Conservation (phyloP, 495 filamentous ascomycete species). For the Podospora pseudopauciseta region DNA sequence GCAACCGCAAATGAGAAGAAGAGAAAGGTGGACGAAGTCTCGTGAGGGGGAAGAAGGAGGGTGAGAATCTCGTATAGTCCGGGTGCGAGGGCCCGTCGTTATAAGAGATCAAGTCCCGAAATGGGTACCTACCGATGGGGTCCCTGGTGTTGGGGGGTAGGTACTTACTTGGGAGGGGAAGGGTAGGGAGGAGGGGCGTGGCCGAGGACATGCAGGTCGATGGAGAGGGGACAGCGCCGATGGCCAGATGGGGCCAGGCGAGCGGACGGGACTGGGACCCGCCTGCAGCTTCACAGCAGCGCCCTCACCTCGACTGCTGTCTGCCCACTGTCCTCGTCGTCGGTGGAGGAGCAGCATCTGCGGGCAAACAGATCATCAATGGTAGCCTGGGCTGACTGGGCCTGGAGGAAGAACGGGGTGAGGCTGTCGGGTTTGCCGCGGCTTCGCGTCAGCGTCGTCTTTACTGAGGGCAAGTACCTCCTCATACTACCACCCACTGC, state of each 20-base stretch:
- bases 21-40: conserved; percentile 46
- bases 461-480: too few species aligned
- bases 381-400: not conserved
- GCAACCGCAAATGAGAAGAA: conserved; percentile 49
- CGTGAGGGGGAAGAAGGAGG: conserved; percentile 49
- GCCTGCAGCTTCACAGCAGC: not conserved
- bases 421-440: too few species aligned
- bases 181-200: not conserved
- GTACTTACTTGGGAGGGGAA: not conserved
- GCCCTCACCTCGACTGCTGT: not conserved
- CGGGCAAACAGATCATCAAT: not conserved
- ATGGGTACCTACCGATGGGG: conserved; percentile 4
- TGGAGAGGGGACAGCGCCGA: conserved; percentile 3
- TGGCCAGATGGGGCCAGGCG: conserved; percentile 4
- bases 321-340: not conserved
- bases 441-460: too few species aligned
- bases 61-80: conserved; percentile 46
- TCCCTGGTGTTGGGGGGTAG: not conserved
- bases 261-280: conserved; percentile 1
- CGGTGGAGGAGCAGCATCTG: not conserved
- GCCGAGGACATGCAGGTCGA: not conserved
- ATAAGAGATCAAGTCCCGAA: conserved; percentile 35
- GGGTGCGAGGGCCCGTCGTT: conserved; percentile 36
- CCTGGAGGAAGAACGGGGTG: not conserved
- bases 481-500: not conserved